Percentiles rank a stretch among this genome's conserved stretches.
Conservation (phyloP, 192 early-diverging fungal genomes). For the Phlyctochytrium bullatum region DNA sequence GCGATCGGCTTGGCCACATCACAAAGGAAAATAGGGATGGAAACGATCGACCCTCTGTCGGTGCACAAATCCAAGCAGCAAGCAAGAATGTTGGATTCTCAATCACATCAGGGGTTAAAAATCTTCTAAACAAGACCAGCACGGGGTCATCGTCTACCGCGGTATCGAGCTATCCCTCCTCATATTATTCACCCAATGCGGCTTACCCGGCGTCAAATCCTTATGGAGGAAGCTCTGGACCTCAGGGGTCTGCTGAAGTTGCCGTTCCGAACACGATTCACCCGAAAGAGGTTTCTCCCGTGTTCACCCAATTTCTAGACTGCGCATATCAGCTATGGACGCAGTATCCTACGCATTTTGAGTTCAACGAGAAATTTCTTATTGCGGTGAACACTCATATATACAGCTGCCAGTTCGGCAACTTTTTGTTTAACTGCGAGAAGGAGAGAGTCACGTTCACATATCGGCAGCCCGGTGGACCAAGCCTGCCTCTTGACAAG, state of each 20-base stretch:
- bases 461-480: conserved; percentile 10
- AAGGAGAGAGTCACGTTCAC: conserved; percentile 63
- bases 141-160: background rate
- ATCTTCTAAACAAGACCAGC: conserved; percentile 28
- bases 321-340: conserved; percentile 90
- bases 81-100: conserved; percentile 40
- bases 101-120: conserved; percentile 36
- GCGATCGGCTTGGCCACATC: conserved; percentile 87
- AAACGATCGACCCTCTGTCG: conserved; percentile 35
- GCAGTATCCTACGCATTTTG: conserved; percentile 87
- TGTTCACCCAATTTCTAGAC: conserved; percentile 98
- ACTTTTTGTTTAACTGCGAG: conserved; percentile 89
- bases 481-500: conserved; percentile 21
- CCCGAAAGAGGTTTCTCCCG: conserved; percentile 79
- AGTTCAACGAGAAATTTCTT: conserved; percentile 85
- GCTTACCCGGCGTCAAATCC: background rate
- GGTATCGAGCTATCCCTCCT: background rate
- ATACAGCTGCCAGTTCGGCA: conserved; percentile 92
- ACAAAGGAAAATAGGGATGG: conserved; percentile 54
- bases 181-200: background rate
- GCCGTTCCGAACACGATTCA: conserved; percentile 34
- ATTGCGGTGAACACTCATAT: conserved; percentile 79
- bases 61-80: conserved; percentile 38
- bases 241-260: conserved; percentile 29
- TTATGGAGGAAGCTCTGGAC: conserved; percentile 9